Percentiles rank a stretch among this genome's conserved stretches.
phyloP scores from a whole-genome alignment of 2,329 filamentous ascomycete species.

The Teratosphaeria pseudoeucalypti region DNA sequence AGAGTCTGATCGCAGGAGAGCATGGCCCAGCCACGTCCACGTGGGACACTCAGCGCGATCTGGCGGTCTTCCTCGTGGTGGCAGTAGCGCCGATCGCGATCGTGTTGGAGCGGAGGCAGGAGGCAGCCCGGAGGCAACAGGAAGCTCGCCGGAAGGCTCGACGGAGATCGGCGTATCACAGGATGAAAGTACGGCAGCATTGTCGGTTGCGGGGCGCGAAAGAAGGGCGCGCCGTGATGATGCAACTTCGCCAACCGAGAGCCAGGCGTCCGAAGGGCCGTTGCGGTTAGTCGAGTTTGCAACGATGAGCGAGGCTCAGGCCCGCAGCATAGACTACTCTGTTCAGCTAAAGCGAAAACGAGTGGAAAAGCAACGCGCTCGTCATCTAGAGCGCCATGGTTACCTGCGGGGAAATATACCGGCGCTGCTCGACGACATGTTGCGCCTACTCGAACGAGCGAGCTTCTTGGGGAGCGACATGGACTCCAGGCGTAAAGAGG shows the following conservation, averaged over 20 bases:
- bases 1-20: background rate
- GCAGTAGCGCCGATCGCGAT: background rate
- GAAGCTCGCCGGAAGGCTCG: background rate
- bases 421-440: conserved; percentile 7
- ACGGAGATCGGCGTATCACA: background rate
- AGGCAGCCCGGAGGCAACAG: background rate
- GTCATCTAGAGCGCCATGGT: background rate
- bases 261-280: too few relatives aligned
- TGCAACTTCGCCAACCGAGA: background rate
- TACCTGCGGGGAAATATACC: background rate
- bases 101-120: background rate
- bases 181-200: background rate
- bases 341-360: background rate
- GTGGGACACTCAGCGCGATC: background rate
- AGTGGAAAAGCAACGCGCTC: background rate
- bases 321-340: background rate
- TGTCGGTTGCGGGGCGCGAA: background rate
- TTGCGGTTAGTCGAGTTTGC: background rate
- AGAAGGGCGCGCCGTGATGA: background rate
- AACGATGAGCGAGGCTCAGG: background rate
- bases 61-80: background rate
- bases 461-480: conserved; percentile 5
- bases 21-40: background rate
- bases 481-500: conserved; percentile 12
- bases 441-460: conserved; percentile 9